Evolutionary conservation across 768 basidiomycete genomes (phyloP), one percentile per base, ranked within the genome.

Genomic region (Inosperma sp.): DNA sequence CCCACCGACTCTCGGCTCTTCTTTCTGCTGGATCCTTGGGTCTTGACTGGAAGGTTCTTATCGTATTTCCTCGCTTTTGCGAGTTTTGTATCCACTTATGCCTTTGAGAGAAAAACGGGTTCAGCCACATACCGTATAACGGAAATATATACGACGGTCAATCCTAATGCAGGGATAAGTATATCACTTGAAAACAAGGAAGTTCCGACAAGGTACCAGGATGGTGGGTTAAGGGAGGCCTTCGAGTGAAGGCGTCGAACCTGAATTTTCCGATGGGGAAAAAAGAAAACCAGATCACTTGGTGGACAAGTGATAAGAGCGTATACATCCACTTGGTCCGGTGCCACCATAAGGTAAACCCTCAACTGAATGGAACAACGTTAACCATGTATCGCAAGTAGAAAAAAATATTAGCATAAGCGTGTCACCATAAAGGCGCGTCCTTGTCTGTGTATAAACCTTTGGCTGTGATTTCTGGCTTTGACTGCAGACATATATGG

Each of bases 221-320:
- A 64, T 4, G 86, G 83, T 19, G 79, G 75, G 54, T 85, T 78
- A 29, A 79, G 44, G 0, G 84, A 78, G 4, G 82, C 62, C 45
- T 91, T 78, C 21, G 78, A 56, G 88, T 89, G 68, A 93, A 93
- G 61, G 77, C 70, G 53, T 89, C 85, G 56, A 92, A 93, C 4
- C 73, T 70, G 59, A 71, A 85, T 61, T 89, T 89, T 30, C 89
- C 85, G 3, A 83, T 81, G 60, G n/a, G n/a, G 33, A 17, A 30
- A 14, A 16, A 36, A 7, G 14, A 54, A 26, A 31, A 8, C 6
- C 16, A 40, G 21, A 13, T 8, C 12, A n/a, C 7, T 4, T 22
- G 14, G 46, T 7, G 13, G n/a, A 51, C 17, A 16, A 23, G n/a
- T 39, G 37, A 44, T 14, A 30, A 41, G 49, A 48, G 23, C n/a